Base-by-base conservation (phyloP, 768 basidiomycete species). In the Coprinopsis strossmayeri region DNA sequence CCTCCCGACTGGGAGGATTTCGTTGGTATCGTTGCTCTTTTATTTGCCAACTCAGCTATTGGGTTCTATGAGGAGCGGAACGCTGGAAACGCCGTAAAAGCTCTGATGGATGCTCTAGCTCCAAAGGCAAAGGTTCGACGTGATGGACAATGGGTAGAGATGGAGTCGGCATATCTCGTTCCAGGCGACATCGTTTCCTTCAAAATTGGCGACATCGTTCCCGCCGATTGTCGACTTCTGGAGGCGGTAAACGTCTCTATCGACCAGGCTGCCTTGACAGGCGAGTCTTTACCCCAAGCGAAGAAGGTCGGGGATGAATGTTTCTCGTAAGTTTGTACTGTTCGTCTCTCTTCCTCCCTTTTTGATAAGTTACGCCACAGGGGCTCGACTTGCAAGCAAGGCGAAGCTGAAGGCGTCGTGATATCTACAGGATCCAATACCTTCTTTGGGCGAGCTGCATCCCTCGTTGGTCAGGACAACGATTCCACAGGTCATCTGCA, bases 201-300 rank as follows among this genome's bases (percentile, higher is more conserved):
- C 91, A 98, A 98, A 72, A 97, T 97, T 67, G 95, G 95, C 73
- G 95, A 97, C 61, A 89, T 98, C 55, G 95, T 97, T 51, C 92
- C 95, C 46, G 94, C 93, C 53, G 95, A 97, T 63, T 96, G 94
- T 69, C 91, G 94, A 78, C 84, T 98, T 51, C 87, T 85, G 5
- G 95, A 98, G 64, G 83, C 94, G 46, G 82, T 97, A 79, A 96
- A 97, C 70, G 89, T 98, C 32, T 95, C 91, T 30, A 97, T 97
- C 62, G 95, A 98, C 66, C 94, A 97, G 74, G 95, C 95, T 53
- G 95, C 94, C 49, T 81, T 98, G 37, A 98, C 95, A 12, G 95
- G 95, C 62, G 95, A 98, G 77, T 96, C 92, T 10, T 82, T 97
- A 24, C 95, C 95, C 30, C 82, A 84, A 64, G 74, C 77, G 62